Conservation (phyloP, 1,284 basidiomycete genomes). For the Pascua guehoae region DNA sequence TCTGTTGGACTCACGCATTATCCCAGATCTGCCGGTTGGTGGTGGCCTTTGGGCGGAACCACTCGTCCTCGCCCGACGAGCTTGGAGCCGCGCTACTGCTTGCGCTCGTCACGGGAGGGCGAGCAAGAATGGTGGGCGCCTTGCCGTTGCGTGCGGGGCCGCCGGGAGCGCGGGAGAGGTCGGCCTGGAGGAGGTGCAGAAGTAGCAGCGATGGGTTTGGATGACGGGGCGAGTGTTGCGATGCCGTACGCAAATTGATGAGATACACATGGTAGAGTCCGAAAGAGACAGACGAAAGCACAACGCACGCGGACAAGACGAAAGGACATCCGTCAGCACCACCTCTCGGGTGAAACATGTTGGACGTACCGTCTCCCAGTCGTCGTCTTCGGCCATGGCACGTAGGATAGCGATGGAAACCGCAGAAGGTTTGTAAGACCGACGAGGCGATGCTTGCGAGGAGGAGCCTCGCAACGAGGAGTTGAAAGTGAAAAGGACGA, state of each 20-base stretch:
- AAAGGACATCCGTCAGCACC: too few relatives aligned
- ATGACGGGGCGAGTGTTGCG: neutral
- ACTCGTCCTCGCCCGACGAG: conserved; percentile 13
- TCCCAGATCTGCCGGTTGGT: conserved; percentile 24
- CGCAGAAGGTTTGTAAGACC: too few relatives aligned
- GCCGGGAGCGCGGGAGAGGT: too few relatives aligned
- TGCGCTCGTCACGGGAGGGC: neutral
- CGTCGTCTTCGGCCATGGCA: conserved; percentile 8
- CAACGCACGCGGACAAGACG: too few relatives aligned
- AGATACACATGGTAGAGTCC: neutral
- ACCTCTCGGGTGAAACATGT: too few relatives aligned
- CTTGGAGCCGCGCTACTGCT: neutral
- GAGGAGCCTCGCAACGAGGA: too few relatives aligned
- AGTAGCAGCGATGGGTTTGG: neutral
- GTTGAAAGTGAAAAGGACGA: too few relatives aligned
- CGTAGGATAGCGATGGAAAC: too few relatives aligned
- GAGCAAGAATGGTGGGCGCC: neutral
- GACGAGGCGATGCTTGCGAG: too few relatives aligned
- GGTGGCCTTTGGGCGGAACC: conserved; percentile 13
- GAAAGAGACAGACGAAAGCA: neutral
- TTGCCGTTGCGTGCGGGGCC: neutral
- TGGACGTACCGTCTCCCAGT: conserved; percentile 16
- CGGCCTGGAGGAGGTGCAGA: neutral
- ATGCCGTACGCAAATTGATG: neutral
- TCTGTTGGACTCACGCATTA: conserved; percentile 16